Evolutionary conservation across 2,329 filamentous ascomycete species (phyloP).

Genomic region (Zymoseptoria tritici): DNA sequence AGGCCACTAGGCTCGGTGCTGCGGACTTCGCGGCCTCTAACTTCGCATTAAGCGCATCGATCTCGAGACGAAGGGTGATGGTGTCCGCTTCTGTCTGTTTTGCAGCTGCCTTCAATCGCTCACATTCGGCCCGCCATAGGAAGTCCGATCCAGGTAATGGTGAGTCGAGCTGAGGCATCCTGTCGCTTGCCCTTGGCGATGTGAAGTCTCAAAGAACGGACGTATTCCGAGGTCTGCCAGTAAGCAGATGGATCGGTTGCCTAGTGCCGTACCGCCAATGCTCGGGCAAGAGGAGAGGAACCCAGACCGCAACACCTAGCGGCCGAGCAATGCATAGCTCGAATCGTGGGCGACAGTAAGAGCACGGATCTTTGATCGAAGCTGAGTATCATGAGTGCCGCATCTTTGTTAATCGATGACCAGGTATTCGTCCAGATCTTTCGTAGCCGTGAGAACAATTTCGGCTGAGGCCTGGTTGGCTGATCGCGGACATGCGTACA

Average conservation of each 20-base stretch:
- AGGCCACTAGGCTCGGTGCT: constrained; percentile 2
- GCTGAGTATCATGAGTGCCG: too few relatives aligned
- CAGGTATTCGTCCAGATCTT: too few relatives aligned
- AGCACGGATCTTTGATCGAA: too few relatives aligned
- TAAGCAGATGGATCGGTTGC: neutral
- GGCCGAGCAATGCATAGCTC: too few relatives aligned
- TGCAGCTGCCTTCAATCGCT: constrained; percentile 15
- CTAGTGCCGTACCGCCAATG: constrained; percentile 20
- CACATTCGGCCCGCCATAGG: constrained; percentile 32
- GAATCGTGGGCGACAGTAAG: too few relatives aligned
- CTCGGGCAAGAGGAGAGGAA: too few relatives aligned
- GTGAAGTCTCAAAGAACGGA: constrained; percentile 30
- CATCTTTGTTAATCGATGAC: too few relatives aligned
- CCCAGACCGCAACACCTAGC: too few relatives aligned
- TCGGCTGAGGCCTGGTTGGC: too few relatives aligned
- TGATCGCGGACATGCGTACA: too few relatives aligned
- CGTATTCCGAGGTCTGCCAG: constrained; percentile 21
- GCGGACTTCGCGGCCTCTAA: constrained; percentile 8
- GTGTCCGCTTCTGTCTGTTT: constrained; percentile 14
- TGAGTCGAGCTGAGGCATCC: constrained; percentile 20
- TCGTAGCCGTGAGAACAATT: too few relatives aligned
- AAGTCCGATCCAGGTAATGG: constrained; percentile 34
- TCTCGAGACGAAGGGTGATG: constrained; percentile 18
- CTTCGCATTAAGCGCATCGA: constrained; percentile 18
- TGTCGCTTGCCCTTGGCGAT: constrained; percentile 21